These are phyloP conservation scores for Cenchrus purpureus DNA, from an alignment of 176 grass and related monocot genomes.

Conservation along the genomic window DNA sequence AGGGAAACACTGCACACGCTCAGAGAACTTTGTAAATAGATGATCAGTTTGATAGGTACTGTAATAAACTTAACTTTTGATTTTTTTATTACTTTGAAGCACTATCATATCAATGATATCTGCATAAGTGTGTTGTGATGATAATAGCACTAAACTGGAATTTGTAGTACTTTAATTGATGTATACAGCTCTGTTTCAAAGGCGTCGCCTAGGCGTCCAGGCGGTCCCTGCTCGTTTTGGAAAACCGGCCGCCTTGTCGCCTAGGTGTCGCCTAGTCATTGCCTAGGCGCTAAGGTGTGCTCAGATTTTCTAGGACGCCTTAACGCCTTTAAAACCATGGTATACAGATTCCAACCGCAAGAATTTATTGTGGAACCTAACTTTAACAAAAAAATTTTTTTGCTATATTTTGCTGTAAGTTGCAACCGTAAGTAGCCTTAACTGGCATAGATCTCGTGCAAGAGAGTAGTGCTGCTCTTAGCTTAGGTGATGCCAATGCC, in stretches of 20 bases:
- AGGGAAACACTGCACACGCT: constrained; percentile 9
- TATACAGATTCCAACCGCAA: neutral
- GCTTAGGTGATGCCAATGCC: neutral
- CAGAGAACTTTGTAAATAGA: neutral
- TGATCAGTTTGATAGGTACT: neutral
- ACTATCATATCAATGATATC: constrained; percentile 6
- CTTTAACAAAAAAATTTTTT: neutral
- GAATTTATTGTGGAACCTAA: neutral
- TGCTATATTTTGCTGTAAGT: neutral
- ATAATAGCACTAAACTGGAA: neutral
- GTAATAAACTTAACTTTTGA: neutral
- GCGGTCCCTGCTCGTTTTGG: too few relatives aligned
- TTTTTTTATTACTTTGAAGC: neutral
- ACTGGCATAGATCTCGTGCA: neutral
- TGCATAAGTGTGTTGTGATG: neutral
- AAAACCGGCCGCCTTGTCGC: too few relatives aligned
- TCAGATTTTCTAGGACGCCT: too few relatives aligned
- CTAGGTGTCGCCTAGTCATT: too few relatives aligned
- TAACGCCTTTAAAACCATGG: too few relatives aligned
- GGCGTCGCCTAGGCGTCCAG: too few relatives aligned
- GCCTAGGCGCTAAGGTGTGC: too few relatives aligned
- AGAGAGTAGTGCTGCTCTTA: neutral
- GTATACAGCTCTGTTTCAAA: too few relatives aligned
- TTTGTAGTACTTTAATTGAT: neutral
- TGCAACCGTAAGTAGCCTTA: neutral